phyloP scores from a whole-genome alignment of 2,329 filamentous ascomycete genomes.

The Dendryphion nanum region DNA sequence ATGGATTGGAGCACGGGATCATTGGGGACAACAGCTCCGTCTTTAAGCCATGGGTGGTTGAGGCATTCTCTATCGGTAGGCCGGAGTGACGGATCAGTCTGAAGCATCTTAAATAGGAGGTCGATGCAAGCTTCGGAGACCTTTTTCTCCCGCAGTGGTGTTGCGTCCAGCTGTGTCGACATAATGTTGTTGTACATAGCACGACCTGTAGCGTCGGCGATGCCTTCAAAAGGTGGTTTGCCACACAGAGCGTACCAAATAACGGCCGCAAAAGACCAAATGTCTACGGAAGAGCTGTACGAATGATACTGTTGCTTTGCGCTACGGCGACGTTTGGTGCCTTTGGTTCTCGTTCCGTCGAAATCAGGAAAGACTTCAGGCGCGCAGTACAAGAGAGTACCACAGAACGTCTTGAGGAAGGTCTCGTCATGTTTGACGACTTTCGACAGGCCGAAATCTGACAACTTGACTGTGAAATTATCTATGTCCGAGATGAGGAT shows the following conservation, averaged over 20 bases:
- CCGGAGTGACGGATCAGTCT: slow-evolving; percentile 73
- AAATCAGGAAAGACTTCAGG: slow-evolving; percentile 93
- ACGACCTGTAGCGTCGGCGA: slow-evolving; percentile 71
- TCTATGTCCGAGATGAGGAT: slow-evolving; percentile 75
- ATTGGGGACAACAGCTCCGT: slow-evolving; percentile 41
- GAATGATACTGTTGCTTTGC: slow-evolving; percentile 52
- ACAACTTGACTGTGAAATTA: slow-evolving; percentile 83
- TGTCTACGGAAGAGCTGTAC: slow-evolving; percentile 89
- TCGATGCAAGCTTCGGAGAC: slow-evolving; percentile 69
- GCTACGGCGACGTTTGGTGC: slow-evolving; percentile 62
- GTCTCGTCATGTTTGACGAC: slow-evolving; percentile 88
- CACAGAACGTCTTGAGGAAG: slow-evolving; percentile 93
- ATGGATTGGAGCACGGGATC: slow-evolving; percentile 41
- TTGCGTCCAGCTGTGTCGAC: slow-evolving; percentile 67
- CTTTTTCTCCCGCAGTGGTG: slow-evolving; percentile 57
- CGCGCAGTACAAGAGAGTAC: slow-evolving; percentile 91
- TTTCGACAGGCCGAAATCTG: slow-evolving; percentile 95
- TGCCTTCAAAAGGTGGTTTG: slow-evolving; percentile 76
- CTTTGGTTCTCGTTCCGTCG: slow-evolving; percentile 60
- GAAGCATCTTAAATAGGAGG: slow-evolving; percentile 76
- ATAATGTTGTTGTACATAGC: slow-evolving; percentile 86
- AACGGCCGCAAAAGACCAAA: slow-evolving; percentile 94
- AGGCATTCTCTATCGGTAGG: slow-evolving; percentile 72
- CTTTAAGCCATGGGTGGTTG: slow-evolving; percentile 69
- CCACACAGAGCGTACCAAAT: slow-evolving; percentile 82